phyloP scores from a whole-genome alignment of 129 eudicot genomes.

The Lactuca saligna region DNA sequence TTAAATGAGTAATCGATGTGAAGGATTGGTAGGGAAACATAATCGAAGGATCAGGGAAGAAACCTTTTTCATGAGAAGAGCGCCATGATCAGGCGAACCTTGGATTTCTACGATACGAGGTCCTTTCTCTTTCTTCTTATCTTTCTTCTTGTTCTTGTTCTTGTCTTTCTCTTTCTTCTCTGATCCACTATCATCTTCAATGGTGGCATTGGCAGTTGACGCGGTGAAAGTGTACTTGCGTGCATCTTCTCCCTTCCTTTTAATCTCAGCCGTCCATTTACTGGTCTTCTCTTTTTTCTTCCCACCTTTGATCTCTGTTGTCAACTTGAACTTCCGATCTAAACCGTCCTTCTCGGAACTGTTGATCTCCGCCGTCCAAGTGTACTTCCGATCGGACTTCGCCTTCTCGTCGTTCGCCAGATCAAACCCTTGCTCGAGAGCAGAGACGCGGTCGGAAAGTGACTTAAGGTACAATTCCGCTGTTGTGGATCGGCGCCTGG shows the following conservation, averaged over 20 bases:
- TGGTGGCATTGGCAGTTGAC: slow-evolving; percentile 39
- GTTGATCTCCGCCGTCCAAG: slow-evolving; percentile 90
- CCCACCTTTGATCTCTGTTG: slow-evolving; percentile 73
- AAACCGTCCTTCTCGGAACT: slow-evolving; percentile 42
- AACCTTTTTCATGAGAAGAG: slow-evolving; percentile 73
- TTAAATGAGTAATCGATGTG: not conserved
- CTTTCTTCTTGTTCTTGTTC: slow-evolving; percentile 35
- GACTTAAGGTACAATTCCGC: slow-evolving; percentile 45
- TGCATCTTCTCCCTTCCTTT: slow-evolving; percentile 53
- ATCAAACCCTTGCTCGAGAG: slow-evolving; percentile 66
- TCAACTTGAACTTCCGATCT: slow-evolving; percentile 74
- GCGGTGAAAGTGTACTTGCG: slow-evolving; percentile 64
- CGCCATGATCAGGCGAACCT: slow-evolving; percentile 56
- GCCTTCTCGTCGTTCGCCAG: slow-evolving; percentile 26
- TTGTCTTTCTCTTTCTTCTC: slow-evolving; percentile 43
- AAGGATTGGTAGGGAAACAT: not conserved
- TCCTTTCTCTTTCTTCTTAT: slow-evolving; percentile 31
- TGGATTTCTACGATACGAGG: slow-evolving; percentile 76
- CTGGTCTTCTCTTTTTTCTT: slow-evolving; percentile 57
- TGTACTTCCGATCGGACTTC: slow-evolving; percentile 72
- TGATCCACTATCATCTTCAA: slow-evolving; percentile 28
- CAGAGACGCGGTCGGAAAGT: slow-evolving; percentile 70
- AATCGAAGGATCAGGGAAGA: not conserved
- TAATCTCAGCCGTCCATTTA: slow-evolving; percentile 81
- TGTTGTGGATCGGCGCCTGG: slow-evolving; percentile 35